Evolutionary conservation across 169 alveolate species (phyloP), one percentile per base, ranked within the genome.

Genomic region (Eimeria tenella): DNA sequence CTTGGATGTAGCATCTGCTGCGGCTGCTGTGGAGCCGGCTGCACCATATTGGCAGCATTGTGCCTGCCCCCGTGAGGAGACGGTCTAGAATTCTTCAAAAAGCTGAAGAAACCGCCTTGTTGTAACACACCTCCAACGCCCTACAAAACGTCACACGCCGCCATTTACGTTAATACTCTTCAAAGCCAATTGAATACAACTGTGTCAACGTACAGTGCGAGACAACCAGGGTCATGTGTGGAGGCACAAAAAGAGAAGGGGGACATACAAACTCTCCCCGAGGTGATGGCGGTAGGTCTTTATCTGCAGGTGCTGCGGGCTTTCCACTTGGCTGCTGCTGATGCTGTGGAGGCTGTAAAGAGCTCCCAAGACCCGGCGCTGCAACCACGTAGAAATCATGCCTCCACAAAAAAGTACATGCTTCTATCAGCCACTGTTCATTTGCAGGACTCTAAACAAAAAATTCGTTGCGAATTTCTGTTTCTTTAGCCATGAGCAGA

Each of bases 51-150:
- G 65, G 77, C 15, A 7, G 91, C 31, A 50, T 81, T 60, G 71
- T 91, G 52, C 56, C 94, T 87, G 87, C 77, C 60, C 17, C 75
- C 60, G 75, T 82, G 73, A 5, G 90, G 81, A 50, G 90, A 53
- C n/a, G 94, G 90, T 52, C 95, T 52, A 31, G 92, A 23, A 63
- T 86, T 73, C 68, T 91, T 91, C 1, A 91, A 42, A 23, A 91
- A 91, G 21, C 91, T 55, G 63, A 91, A 91, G 21, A 91, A 91
- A 17, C 95, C 95, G 5, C 95, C 95, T 70, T 91, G 95, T 17
- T 62, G 89, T 50, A 79, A 82, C 49, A 91, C 79, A 31, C 90
- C 92, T 23, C 86, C 95, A 21, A 56, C 89, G 25, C 77, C 90
- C 86, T 68, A 31, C 74, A 55, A 21, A 25, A 52, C 10, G 50